Conservation (phyloP, 768 basidiomycete species). For the Gautieria morchelliformis region DNA sequence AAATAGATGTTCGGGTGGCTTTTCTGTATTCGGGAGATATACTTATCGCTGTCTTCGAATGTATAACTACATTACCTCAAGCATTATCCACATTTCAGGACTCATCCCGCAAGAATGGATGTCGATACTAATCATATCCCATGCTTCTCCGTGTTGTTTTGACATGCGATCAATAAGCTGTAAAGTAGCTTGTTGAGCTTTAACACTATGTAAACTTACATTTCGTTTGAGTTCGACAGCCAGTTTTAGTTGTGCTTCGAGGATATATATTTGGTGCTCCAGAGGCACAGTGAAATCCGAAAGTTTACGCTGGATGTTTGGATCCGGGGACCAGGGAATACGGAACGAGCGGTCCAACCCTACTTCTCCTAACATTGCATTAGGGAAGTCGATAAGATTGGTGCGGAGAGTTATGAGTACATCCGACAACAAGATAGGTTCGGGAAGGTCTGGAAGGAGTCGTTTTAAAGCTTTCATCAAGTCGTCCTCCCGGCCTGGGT, state of each 20-base stretch:
- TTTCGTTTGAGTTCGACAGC: slow-evolving; percentile 72
- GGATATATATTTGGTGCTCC: slow-evolving; percentile 69
- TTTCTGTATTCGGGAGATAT: slow-evolving; percentile 32
- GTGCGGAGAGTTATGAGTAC: slow-evolving; percentile 49
- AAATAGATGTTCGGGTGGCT: slow-evolving; percentile 71
- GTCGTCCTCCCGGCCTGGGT: slow-evolving; percentile 17
- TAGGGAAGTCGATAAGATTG: slow-evolving; percentile 51
- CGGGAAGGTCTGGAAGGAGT: slow-evolving; percentile 59
- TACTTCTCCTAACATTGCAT: slow-evolving; percentile 86
- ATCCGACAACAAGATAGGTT: slow-evolving; percentile 53
- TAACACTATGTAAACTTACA: slow-evolving; percentile 84
- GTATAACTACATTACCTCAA: slow-evolving; percentile 48
- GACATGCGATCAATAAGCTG: slow-evolving; percentile 55
- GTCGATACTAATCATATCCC: slow-evolving; percentile 68
- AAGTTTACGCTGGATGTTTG: slow-evolving; percentile 37
- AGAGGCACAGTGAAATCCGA: slow-evolving; percentile 75
- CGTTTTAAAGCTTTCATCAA: slow-evolving; percentile 35
- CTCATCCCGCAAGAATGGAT: slow-evolving; percentile 87
- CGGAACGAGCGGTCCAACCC: slow-evolving; percentile 80
- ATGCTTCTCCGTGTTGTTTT: slow-evolving; percentile 44
- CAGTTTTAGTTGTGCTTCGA: slow-evolving; percentile 78
- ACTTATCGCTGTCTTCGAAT: not conserved
- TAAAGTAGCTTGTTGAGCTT: slow-evolving; percentile 57
- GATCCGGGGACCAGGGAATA: slow-evolving; percentile 46
- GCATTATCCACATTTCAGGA: slow-evolving; percentile 57